These are phyloP conservation scores for Penicillium parvum DNA, from an alignment of 495 filamentous ascomycete species.

Conservation along the genomic window DNA sequence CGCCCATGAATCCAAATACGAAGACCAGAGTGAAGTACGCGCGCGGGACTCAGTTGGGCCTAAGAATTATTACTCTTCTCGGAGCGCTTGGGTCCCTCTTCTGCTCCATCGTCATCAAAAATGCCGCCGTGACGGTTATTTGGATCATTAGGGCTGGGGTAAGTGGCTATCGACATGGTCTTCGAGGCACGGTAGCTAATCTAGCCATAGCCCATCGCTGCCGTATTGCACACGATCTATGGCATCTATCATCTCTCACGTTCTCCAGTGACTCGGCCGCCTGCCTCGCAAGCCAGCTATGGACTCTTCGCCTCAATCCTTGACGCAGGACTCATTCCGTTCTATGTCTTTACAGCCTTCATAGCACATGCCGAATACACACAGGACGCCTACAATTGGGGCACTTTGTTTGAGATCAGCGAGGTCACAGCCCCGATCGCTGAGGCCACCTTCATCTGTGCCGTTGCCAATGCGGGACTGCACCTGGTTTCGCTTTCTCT, in stretches of 20 bases:
- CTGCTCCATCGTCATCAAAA: slow-evolving; percentile 67
- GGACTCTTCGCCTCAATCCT: slow-evolving; percentile 72
- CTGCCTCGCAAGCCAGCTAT: slow-evolving; percentile 77
- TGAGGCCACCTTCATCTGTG: slow-evolving; percentile 57
- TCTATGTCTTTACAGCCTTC: slow-evolving; percentile 69
- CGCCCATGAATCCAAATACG: slow-evolving; percentile 64
- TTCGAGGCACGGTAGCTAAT: slow-evolving; percentile 4
- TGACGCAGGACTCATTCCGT: slow-evolving; percentile 68
- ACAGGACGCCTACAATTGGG: slow-evolving; percentile 52
- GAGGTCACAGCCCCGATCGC: slow-evolving; percentile 51
- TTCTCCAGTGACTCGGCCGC: slow-evolving; percentile 60
- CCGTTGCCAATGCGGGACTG: slow-evolving; percentile 56
- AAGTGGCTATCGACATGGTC: slow-evolving; percentile 23
- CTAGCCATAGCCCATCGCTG: slow-evolving; percentile 59
- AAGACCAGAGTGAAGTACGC: slow-evolving; percentile 64
- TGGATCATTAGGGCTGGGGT: slow-evolving; percentile 80
- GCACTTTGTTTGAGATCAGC: slow-evolving; percentile 51
- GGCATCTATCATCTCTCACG: slow-evolving; percentile 71
- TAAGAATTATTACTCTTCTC: slow-evolving; percentile 61
- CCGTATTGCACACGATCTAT: slow-evolving; percentile 66
- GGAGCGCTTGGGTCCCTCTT: slow-evolving; percentile 66
- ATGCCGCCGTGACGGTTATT: slow-evolving; percentile 53
- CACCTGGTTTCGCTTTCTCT: slow-evolving; percentile 67
- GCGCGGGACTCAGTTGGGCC: slow-evolving; percentile 58
- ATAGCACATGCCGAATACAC: slow-evolving; percentile 45